A percentile compares a stretch with the other conserved stretches of the same genome.
These are phyloP conservation scores for Quercus alba DNA, from an alignment of 306 rosid genomes.

Conservation along the genomic window DNA sequence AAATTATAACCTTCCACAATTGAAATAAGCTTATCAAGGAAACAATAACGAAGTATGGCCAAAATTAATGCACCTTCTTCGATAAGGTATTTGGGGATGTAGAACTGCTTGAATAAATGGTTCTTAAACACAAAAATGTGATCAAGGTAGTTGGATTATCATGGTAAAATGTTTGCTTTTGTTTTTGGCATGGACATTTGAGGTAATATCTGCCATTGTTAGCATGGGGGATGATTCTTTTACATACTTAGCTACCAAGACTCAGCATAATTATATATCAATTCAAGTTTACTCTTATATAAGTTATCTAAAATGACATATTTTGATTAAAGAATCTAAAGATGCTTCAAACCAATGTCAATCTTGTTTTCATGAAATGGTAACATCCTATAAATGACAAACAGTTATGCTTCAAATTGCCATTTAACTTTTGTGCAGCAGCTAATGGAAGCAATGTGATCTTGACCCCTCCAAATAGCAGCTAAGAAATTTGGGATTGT, in stretches of 20 bases:
- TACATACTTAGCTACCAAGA: background rate
- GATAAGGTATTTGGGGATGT: background rate
- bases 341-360: no score
- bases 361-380: background rate
- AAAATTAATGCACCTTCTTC: background rate
- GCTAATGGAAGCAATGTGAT: background rate
- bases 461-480: background rate
- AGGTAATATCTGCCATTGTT: background rate
- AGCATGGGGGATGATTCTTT: background rate
- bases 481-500: background rate
- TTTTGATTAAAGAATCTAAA: background rate
- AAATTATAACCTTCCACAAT: background rate
- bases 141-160: background rate
- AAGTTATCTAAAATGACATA: background rate
- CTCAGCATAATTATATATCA: background rate
- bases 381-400: background rate
- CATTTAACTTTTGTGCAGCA: background rate
- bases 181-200: background rate
- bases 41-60: background rate
- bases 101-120: background rate
- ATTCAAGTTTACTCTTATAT: background rate
- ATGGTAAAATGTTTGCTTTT: background rate
- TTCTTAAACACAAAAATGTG: background rate
- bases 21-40: background rate
- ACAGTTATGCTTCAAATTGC: background rate